Percentiles rank a stretch among this genome's conserved stretches.
These are phyloP conservation scores for Candida orba DNA, from an alignment of 805 yeast species.

Conservation along the genomic window DNA sequence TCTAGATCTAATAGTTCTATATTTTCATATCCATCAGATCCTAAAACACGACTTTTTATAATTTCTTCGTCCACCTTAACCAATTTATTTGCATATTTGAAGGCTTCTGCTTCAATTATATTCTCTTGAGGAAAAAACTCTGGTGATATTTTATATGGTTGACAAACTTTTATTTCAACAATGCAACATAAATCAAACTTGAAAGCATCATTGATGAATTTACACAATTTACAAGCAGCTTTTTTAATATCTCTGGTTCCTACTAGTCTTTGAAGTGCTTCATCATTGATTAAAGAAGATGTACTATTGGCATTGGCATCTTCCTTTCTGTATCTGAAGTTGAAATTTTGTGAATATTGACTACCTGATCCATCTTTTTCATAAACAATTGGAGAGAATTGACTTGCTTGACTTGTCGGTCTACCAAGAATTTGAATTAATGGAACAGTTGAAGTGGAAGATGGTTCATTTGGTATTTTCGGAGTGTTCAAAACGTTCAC, in stretches of 20 bases:
- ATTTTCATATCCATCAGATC: constrained; percentile 28
- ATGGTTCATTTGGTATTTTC: constrained; percentile 6
- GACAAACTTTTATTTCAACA: constrained; percentile 44
- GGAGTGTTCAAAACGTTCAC: constrained; percentile 35
- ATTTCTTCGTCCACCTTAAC: constrained; percentile 31
- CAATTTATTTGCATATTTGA: constrained; percentile 32
- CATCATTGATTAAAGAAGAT: constrained; percentile 24
- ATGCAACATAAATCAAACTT: constrained; percentile 40
- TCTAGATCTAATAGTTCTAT: constrained; percentile 25
- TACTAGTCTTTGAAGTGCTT: constrained; percentile 31
- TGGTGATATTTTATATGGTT: constrained; percentile 33
- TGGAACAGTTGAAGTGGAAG: constrained; percentile 4
- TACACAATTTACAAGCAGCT: constrained; percentile 37
- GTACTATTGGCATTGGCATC: constrained; percentile 12
- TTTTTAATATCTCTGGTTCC: constrained; percentile 33
- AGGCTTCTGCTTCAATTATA: constrained; percentile 38
- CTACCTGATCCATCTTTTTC: constrained; percentile 62
- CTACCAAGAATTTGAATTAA: constrained; percentile 38
- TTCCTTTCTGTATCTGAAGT: constrained; percentile 34
- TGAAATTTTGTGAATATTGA: constrained; percentile 45
- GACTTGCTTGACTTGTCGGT: constrained; percentile 42
- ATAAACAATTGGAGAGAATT: constrained; percentile 31
- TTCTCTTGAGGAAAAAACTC: constrained; percentile 39
- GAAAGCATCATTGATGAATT: constrained; percentile 28
- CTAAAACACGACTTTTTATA: constrained; percentile 39